Conservation (phyloP, 2,329 filamentous ascomycete species). For the Sclerotinia glacialis region DNA sequence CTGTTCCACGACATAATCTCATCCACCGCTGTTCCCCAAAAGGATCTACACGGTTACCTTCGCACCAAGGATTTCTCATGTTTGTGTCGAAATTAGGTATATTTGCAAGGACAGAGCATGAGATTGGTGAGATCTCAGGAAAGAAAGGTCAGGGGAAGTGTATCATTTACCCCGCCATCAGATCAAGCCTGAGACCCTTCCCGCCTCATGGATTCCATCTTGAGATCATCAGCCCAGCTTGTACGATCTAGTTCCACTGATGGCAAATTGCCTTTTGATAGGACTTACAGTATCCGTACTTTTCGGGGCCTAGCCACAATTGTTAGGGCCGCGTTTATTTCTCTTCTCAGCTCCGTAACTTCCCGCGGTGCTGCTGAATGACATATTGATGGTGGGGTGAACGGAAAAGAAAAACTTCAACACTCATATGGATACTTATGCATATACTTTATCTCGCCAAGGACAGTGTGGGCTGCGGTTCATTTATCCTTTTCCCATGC, state of each 20-base stretch:
- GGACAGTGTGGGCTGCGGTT: background rate
- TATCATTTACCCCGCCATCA: background rate
- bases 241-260: background rate
- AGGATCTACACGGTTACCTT: background rate
- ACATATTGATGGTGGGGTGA: background rate
- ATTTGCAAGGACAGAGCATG: background rate
- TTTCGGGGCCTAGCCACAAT: too few relatives aligned
- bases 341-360: background rate
- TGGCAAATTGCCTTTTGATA: background rate
- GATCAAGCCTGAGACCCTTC: background rate
- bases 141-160: background rate
- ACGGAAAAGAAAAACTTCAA: too few relatives aligned
- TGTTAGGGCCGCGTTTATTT: background rate
- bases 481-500: too few relatives aligned
- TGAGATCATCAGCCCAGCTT: background rate
- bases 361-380: background rate
- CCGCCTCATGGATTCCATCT: background rate
- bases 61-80: background rate
- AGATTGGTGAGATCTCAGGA: background rate
- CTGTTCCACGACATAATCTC: too few relatives aligned
- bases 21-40: background rate
- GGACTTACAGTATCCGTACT: too few relatives aligned
- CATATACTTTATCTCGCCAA: background rate
- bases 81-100: background rate
- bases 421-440: background rate